Conservation (phyloP, 2,329 filamentous ascomycete species). For the Aspergillus hortae region DNA sequence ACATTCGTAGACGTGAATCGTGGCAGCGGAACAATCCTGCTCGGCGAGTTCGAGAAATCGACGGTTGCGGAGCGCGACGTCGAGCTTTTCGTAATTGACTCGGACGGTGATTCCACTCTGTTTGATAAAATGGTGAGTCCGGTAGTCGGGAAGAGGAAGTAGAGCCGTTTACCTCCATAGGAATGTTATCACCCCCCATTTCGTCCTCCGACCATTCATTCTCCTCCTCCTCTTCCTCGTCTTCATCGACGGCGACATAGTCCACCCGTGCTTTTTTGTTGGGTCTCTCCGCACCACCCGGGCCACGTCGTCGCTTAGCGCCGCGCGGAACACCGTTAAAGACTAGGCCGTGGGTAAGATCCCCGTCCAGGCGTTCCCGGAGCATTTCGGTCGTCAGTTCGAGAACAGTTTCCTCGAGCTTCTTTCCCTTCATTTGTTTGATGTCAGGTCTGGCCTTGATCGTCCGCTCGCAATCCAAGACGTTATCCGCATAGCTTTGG, state of each 20-base stretch:
- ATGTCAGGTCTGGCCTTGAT: slow-evolving; percentile 28
- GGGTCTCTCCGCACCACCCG: slow-evolving; percentile 14
- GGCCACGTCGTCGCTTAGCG: slow-evolving; percentile 29
- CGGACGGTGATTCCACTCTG: slow-evolving; percentile 71
- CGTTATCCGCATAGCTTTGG: slow-evolving; percentile 38
- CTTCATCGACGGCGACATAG: slow-evolving; percentile 27
- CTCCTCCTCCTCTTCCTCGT: slow-evolving; percentile 28
- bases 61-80: slow-evolving; percentile 76
- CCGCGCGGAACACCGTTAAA: slow-evolving; percentile 31
- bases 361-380: slow-evolving; percentile 32
- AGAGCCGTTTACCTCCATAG: slow-evolving; percentile 35
- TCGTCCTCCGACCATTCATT: slow-evolving; percentile 38
- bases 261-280: slow-evolving; percentile 20
- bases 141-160: background rate
- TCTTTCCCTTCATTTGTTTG: slow-evolving; percentile 37
- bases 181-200: slow-evolving; percentile 28
- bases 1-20: slow-evolving; percentile 72
- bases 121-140: slow-evolving; percentile 8
- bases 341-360: slow-evolving; percentile 31
- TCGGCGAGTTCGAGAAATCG: slow-evolving; percentile 70
- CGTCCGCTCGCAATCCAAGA: slow-evolving; percentile 36
- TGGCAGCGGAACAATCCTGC: slow-evolving; percentile 67
- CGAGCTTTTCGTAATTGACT: slow-evolving; percentile 80
- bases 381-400: slow-evolving; percentile 28
- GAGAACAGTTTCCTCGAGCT: slow-evolving; percentile 30